Conservation (phyloP, 202 grass and related monocot genomes). For the Carex sylvatica region DNA sequence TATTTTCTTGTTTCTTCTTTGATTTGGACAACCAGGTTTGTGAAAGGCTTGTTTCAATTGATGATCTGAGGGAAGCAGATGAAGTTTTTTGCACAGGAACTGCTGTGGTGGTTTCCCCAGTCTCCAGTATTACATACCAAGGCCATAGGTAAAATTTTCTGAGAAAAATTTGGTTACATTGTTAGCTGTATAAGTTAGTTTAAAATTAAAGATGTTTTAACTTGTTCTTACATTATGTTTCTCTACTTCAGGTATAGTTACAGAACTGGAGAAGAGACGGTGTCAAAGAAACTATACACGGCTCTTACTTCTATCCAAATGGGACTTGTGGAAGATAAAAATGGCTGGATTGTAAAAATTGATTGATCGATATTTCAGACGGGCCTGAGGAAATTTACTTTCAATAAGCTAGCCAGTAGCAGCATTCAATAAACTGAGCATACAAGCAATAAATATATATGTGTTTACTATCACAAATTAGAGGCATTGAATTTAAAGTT, state of each 20-base stretch:
- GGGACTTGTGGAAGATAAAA: conserved; percentile 67
- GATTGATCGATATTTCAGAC: conserved; percentile 31
- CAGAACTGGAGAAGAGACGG: conserved; percentile 53
- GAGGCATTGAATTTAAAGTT: background rate
- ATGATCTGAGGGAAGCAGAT: conserved; percentile 61
- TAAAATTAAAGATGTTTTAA: background rate
- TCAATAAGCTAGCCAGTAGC: background rate
- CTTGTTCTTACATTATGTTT: background rate
- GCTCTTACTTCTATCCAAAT: conserved; percentile 65
- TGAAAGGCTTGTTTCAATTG: conserved; percentile 58
- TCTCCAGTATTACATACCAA: conserved; percentile 50
- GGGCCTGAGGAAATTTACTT: background rate
- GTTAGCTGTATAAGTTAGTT: background rate
- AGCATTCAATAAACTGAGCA: background rate
- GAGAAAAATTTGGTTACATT: background rate
- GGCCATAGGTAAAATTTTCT: conserved; percentile 49
- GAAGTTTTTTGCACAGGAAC: conserved; percentile 92
- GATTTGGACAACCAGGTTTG: conserved; percentile 43
- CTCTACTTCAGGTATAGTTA: conserved; percentile 46
- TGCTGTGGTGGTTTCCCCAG: conserved; percentile 70
- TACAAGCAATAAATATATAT: background rate
- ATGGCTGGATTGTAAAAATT: conserved; percentile 66
- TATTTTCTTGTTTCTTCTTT: background rate
- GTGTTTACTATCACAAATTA: background rate
- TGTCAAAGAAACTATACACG: conserved; percentile 54